A percentile compares a stretch with the other conserved stretches of the same genome.
Evolutionary conservation across 1,284 basidiomycete genomes (phyloP).

Genomic region (Neonothopanus nambi): DNA sequence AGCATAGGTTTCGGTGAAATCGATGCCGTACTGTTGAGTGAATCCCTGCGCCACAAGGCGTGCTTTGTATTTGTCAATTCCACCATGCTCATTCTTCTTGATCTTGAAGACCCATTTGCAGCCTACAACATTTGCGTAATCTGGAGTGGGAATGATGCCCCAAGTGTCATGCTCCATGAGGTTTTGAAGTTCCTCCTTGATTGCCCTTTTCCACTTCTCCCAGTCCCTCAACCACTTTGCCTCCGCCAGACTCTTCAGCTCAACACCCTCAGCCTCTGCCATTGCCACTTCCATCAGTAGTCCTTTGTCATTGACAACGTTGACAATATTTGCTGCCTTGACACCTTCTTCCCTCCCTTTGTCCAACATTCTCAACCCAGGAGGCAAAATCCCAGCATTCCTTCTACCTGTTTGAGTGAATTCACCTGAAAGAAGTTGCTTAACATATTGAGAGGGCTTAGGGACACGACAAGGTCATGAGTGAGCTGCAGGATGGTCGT

Average conservation of each 20-base stretch:
- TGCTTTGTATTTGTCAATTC: conserved; percentile 34
- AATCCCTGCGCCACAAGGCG: conserved; percentile 40
- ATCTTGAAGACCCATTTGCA: conserved; percentile 34
- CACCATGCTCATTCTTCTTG: conserved; percentile 34
- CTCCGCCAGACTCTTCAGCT: background rate
- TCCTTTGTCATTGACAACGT: background rate
- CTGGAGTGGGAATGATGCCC: conserved; percentile 23
- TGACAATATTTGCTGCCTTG: background rate
- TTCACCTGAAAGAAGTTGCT: too few relatives aligned
- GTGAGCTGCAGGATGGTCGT: too few relatives aligned
- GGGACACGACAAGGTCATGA: too few relatives aligned
- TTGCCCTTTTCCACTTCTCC: conserved; percentile 28
- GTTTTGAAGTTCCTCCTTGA: conserved; percentile 27
- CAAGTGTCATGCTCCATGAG: conserved; percentile 26
- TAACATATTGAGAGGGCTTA: too few relatives aligned
- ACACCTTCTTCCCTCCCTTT: background rate
- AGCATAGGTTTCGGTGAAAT: conserved; percentile 12
- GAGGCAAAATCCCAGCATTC: too few relatives aligned
- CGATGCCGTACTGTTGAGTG: conserved; percentile 26
- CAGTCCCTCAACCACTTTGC: background rate
- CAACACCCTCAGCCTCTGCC: background rate
- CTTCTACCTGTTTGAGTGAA: too few relatives aligned
- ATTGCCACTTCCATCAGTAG: background rate
- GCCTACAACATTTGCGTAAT: conserved; percentile 25
- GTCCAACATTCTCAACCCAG: too few relatives aligned